Evolutionary conservation across 2,329 filamentous ascomycete genomes (phyloP).

Genomic region (Sclerotiophoma versabilis): DNA sequence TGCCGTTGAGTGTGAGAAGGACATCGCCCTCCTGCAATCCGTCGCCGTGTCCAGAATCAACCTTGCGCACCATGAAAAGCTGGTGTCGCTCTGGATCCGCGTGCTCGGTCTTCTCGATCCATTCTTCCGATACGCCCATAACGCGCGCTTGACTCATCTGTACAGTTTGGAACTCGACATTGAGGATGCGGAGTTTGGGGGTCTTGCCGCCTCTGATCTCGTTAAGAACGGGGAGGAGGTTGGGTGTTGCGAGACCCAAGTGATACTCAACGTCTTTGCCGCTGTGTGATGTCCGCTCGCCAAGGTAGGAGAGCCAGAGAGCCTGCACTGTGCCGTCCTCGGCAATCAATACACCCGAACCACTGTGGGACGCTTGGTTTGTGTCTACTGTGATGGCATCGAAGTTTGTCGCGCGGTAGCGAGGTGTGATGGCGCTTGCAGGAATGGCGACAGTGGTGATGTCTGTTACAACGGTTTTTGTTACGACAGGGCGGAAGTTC

Average conservation of each 20-base stretch:
- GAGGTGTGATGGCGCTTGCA: conserved; percentile 86
- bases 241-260: conserved; percentile 87
- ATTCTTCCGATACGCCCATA: conserved; percentile 95
- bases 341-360: conserved; percentile 88
- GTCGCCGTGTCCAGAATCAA: conserved; percentile 68
- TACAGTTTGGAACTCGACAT: conserved; percentile 92
- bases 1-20: conserved; percentile 86
- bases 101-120: conserved; percentile 88
- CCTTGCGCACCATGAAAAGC: conserved; percentile 97
- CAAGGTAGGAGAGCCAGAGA: conserved; percentile 95
- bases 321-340: conserved; percentile 93
- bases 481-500: conserved; percentile 90
- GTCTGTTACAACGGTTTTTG: conserved; percentile 93
- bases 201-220: conserved; percentile 81
- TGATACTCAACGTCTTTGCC: conserved; percentile 96
- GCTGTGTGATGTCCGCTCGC: conserved; percentile 79
- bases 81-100: conserved; percentile 94
- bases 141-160: conserved; percentile 97
- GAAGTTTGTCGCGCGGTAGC: conserved; percentile 93
- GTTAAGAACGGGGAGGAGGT: conserved; percentile 84
- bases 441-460: conserved; percentile 97
- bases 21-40: conserved; percentile 89
- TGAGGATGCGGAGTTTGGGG: conserved; percentile 86
- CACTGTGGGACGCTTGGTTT: conserved; percentile 86
- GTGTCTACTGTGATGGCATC: conserved; percentile 98